Evolutionary conservation across 1,139 yeast species (phyloP).

Genomic region (Saccharomycopsis crataegensis): DNA sequence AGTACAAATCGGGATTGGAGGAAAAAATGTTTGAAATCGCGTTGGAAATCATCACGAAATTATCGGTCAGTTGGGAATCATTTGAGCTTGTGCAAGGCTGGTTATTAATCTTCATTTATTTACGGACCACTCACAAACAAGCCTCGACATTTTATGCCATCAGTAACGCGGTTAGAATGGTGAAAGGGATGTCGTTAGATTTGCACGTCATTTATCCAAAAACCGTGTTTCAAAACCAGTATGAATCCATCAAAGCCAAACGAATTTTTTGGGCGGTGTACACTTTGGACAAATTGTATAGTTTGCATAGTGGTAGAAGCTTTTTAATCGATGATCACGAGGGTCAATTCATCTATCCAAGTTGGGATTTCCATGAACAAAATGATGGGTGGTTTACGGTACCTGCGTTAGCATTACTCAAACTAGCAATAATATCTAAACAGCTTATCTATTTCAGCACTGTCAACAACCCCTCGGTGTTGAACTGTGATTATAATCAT

Average conservation of each 20-base stretch:
- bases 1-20: conserved; percentile 32
- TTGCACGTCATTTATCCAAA: neutral
- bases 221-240: conserved; percentile 20
- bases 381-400: conserved; percentile 43
- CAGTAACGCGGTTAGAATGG: conserved; percentile 47
- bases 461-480: neutral
- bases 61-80: conserved; percentile 63
- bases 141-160: conserved; percentile 47
- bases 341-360: neutral
- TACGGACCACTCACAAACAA: conserved; percentile 52
- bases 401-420: conserved; percentile 40
- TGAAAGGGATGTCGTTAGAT: conserved; percentile 51
- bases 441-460: conserved; percentile 15
- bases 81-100: conserved; percentile 59
- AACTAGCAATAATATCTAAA: conserved; percentile 36
- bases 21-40: conserved; percentile 47
- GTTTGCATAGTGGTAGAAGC: conserved; percentile 24
- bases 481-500: neutral
- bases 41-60: conserved; percentile 37
- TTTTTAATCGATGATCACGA: conserved; percentile 29
- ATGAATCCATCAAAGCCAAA: conserved; percentile 44
- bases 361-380: conserved; percentile 23
- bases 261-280: conserved; percentile 54
- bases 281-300: conserved; percentile 46
- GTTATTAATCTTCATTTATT: conserved; percentile 47